phyloP scores from a whole-genome alignment of 1,284 basidiomycete species.

The Hortiboletus rubellus region DNA sequence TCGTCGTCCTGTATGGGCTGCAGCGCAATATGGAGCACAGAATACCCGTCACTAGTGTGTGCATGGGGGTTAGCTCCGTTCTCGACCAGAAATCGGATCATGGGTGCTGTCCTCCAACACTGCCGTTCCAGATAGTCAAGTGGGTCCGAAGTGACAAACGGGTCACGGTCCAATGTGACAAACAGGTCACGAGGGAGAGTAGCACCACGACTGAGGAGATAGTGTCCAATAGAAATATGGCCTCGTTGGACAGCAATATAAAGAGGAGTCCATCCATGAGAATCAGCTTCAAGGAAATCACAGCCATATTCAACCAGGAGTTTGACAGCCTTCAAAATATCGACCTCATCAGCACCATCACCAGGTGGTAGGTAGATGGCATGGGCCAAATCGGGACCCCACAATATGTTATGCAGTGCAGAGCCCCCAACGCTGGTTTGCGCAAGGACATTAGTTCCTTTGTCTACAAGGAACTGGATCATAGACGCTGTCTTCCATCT shows the following conservation, averaged over 20 bases:
- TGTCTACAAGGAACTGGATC: not conserved
- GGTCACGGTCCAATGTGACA: not conserved
- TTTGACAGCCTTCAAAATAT: not conserved
- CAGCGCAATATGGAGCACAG: too few species aligned
- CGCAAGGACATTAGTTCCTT: not conserved
- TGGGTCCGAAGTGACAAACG: too few species aligned
- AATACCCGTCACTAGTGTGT: too few species aligned
- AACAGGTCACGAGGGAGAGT: not conserved
- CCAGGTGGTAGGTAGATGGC: too few species aligned
- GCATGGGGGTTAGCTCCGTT: too few species aligned
- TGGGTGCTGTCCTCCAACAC: too few species aligned
- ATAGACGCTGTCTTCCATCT: not conserved
- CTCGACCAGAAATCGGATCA: too few species aligned
- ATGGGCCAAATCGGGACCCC: too few species aligned
- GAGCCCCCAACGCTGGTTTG: not conserved
- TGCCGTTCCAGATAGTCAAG: too few species aligned
- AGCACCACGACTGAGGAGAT: not conserved
- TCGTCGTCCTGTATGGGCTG: too few species aligned
- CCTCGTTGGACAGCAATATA: not conserved
- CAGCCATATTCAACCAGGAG: not conserved
- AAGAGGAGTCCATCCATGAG: not conserved
- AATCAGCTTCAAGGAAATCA: not conserved
- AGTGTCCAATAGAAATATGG: not conserved
- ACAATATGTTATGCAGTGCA: not conserved
- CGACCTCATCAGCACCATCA: not conserved